A percentile compares a stretch with the other conserved stretches of the same genome.
Evolutionary conservation across 2,329 filamentous ascomycete genomes (phyloP).

Genomic region (Westerdykella sp.): DNA sequence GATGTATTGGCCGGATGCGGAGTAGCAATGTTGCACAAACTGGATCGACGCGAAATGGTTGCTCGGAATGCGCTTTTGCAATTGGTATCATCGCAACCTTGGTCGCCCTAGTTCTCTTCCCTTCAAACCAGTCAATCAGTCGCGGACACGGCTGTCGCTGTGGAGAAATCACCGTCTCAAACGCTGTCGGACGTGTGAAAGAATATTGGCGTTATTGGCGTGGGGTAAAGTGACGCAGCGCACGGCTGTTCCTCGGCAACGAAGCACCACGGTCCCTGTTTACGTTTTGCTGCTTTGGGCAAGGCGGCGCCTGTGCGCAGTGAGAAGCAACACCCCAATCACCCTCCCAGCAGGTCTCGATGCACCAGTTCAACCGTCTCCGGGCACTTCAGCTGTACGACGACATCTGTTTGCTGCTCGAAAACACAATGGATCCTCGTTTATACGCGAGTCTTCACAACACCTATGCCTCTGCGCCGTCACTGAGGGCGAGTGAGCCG

Average conservation of each 20-base stretch:
- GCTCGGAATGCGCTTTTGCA: slow-evolving; percentile 4
- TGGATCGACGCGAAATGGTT: slow-evolving; percentile 2
- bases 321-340: not conserved
- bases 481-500: slow-evolving; percentile 39
- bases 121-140: slow-evolving; percentile 4
- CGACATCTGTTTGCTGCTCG: slow-evolving; percentile 15
- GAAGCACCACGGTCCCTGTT: slow-evolving; percentile 14
- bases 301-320: slow-evolving; percentile 14
- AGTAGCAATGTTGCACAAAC: too few species aligned
- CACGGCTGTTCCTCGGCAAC: too few species aligned
- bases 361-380: slow-evolving; percentile 28
- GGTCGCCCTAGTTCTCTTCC: too few species aligned
- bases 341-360: slow-evolving; percentile 7
- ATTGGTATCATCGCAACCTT: too few species aligned
- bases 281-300: slow-evolving; percentile 22
- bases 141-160: slow-evolving; percentile 7
- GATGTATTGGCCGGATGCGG: too few species aligned
- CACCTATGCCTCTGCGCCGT: slow-evolving; percentile 39
- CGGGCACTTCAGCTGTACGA: slow-evolving; percentile 21
- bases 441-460: slow-evolving; percentile 28
- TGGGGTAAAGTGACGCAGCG: slow-evolving; percentile 1
- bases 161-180: too few species aligned
- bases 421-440: slow-evolving; percentile 21
- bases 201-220: slow-evolving; percentile 2
- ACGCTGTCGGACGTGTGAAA: too few species aligned